Percentiles rank a stretch among this genome's conserved stretches.
Evolutionary conservation across 208 protist genomes (phyloP).

Genomic region (Phytomonas sp.): DNA sequence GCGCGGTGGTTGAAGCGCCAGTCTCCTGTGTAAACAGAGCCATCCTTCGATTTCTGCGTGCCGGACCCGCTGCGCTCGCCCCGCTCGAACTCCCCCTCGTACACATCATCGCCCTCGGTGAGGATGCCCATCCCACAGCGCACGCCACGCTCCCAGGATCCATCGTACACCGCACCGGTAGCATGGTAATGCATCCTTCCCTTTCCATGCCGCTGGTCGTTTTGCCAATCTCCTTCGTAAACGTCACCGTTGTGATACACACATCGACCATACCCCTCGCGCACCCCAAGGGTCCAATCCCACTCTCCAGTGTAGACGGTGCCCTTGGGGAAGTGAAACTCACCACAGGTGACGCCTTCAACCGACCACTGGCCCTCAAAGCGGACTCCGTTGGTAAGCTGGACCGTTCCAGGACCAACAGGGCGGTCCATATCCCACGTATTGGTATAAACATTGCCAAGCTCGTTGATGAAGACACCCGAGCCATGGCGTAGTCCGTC

Average conservation of each 20-base stretch:
- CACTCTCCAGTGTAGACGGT: conserved; percentile 64
- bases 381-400: conserved; percentile 45
- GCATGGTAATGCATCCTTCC: conserved; percentile 19
- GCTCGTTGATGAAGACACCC: conserved; percentile 26
- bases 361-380: conserved; percentile 58
- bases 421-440: conserved; percentile 50
- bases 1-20: conserved; percentile 62
- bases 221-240: conserved; percentile 76
- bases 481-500: conserved; percentile 44
- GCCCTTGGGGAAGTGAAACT: conserved; percentile 78
- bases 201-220: conserved; percentile 54
- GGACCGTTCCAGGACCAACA: conserved; percentile 47
- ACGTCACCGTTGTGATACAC: conserved; percentile 58
- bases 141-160: conserved; percentile 53
- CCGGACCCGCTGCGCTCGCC: conserved; percentile 62
- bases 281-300: conserved; percentile 33
- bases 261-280: conserved; percentile 70
- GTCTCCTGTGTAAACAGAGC: conserved; percentile 67
- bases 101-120: conserved; percentile 40
- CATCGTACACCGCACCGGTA: conserved; percentile 47
- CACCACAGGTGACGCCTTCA: conserved; percentile 25
- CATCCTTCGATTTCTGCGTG: conserved; percentile 33
- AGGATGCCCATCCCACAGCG: conserved; percentile 68
- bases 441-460: conserved; percentile 51
- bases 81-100: conserved; percentile 60